Evolutionary conservation across 192 early-diverging fungal species (phyloP).

Genomic region (Backusella australiensis): DNA sequence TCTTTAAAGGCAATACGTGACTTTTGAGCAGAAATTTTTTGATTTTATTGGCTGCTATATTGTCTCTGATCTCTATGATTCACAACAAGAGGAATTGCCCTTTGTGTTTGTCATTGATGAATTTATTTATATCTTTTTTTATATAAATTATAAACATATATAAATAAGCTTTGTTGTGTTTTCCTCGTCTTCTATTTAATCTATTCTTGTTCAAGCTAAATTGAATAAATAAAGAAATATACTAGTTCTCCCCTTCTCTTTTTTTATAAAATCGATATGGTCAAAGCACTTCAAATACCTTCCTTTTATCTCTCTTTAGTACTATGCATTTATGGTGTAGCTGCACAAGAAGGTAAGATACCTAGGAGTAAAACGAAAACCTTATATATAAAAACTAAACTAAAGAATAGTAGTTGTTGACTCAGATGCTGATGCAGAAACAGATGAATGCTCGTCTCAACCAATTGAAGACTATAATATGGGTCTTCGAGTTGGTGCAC

Average conservation of each 20-base stretch:
- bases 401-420: neutral
- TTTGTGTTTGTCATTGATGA: neutral
- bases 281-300: neutral
- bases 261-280: neutral
- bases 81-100: neutral
- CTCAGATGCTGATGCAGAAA: neutral
- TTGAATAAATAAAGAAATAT: slow-evolving; percentile 5
- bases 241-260: neutral
- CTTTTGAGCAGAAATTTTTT: slow-evolving; percentile 1
- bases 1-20: neutral
- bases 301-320: neutral
- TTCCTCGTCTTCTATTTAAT: neutral
- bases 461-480: slow-evolving; percentile 28
- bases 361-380: neutral
- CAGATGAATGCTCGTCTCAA: neutral
- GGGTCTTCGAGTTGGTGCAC: slow-evolving; percentile 25
- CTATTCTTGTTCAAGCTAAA: neutral
- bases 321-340: neutral
- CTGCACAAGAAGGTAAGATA: neutral
- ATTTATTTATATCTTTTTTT: neutral
- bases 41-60: neutral
- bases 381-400: neutral
- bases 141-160: neutral
- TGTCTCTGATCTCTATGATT: neutral
- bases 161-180: neutral